These are phyloP conservation scores for Colletotrichum godetiae DNA, from an alignment of 2,329 filamentous ascomycete species.

Conservation along the genomic window DNA sequence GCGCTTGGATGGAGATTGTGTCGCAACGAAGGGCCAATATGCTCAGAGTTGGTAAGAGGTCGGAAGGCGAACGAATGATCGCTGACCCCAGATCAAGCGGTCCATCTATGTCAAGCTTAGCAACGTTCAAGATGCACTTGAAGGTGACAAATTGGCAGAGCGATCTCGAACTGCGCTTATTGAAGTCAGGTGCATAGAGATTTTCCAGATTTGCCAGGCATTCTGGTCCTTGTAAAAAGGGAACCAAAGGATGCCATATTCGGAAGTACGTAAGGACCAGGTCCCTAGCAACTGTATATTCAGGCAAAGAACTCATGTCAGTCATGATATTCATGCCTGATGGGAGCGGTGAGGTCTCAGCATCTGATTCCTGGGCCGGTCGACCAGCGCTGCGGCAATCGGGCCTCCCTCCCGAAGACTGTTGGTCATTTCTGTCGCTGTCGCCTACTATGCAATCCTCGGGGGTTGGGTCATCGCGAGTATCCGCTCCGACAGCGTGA, in stretches of 20 bases:
- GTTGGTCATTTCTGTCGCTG: neutral
- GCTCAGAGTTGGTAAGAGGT: slow-evolving; percentile 47
- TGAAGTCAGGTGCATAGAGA: neutral
- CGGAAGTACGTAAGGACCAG: slow-evolving; percentile 61
- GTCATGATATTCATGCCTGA: neutral
- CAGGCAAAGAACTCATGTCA: slow-evolving; percentile 4
- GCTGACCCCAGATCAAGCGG: slow-evolving; percentile 38
- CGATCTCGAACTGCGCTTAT: neutral
- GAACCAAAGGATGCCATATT: slow-evolving; percentile 63
- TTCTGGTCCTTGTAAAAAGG: slow-evolving; percentile 61
- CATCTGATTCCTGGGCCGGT: neutral
- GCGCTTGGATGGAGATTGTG: slow-evolving; percentile 58
- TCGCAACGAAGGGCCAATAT: slow-evolving; percentile 54
- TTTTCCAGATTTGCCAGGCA: slow-evolving; percentile 57
- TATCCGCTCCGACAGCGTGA: too few species aligned
- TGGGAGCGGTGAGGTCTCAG: neutral
- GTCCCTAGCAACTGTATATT: slow-evolving; percentile 43
- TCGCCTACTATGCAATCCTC: slow-evolving; percentile 33
- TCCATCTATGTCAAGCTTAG: slow-evolving; percentile 45
- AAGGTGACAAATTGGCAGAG: slow-evolving; percentile 52
- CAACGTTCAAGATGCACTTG: slow-evolving; percentile 63
- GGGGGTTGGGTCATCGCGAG: slow-evolving; percentile 13
- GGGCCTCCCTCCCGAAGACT: neutral
- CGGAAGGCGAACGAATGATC: slow-evolving; percentile 12
- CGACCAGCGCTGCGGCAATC: neutral